These are phyloP conservation scores for Aristolochia californica DNA, from an alignment of 164 flowering plant genomes.

Conservation along the genomic window DNA sequence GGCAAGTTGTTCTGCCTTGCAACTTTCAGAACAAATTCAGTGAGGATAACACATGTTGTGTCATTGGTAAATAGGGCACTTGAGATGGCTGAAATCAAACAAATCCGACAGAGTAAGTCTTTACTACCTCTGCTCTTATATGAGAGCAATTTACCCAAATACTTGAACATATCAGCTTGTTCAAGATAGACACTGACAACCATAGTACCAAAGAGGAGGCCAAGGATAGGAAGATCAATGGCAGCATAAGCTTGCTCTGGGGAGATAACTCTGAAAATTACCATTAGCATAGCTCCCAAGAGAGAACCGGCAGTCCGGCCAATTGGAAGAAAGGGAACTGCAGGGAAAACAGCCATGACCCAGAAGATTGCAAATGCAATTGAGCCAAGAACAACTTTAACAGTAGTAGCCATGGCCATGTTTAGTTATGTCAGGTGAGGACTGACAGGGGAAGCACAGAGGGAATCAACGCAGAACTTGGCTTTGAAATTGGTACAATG, in stretches of 20 bases:
- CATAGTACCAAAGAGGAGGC: conserved; percentile 94
- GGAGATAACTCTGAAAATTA: conserved; percentile 52
- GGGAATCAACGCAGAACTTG: neutral
- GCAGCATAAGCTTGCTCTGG: conserved; percentile 75
- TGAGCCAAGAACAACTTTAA: conserved; percentile 60
- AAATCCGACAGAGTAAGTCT: conserved; percentile 60
- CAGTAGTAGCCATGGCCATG: conserved; percentile 44
- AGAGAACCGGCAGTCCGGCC: conserved; percentile 93
- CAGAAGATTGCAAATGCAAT: conserved; percentile 70
- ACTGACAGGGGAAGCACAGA: neutral
- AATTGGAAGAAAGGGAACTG: conserved; percentile 72
- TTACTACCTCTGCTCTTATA: conserved; percentile 78
- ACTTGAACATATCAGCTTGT: conserved; percentile 76
- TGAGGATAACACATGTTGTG: conserved; percentile 74
- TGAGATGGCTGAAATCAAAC: conserved; percentile 63
- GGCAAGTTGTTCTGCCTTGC: conserved; percentile 82
- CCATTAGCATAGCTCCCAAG: conserved; percentile 84
- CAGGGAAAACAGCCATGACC: conserved; percentile 83
- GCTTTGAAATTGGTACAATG: no score
- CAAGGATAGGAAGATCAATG: conserved; percentile 84
- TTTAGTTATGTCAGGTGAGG: conserved; percentile 1
- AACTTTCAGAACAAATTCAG: conserved; percentile 73
- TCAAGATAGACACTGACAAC: conserved; percentile 80
- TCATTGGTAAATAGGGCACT: conserved; percentile 90
- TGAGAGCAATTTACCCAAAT: conserved; percentile 58